These are phyloP conservation scores for Cordyceps sp. DNA, from an alignment of 2,329 filamentous ascomycete genomes.

Conservation along the genomic window DNA sequence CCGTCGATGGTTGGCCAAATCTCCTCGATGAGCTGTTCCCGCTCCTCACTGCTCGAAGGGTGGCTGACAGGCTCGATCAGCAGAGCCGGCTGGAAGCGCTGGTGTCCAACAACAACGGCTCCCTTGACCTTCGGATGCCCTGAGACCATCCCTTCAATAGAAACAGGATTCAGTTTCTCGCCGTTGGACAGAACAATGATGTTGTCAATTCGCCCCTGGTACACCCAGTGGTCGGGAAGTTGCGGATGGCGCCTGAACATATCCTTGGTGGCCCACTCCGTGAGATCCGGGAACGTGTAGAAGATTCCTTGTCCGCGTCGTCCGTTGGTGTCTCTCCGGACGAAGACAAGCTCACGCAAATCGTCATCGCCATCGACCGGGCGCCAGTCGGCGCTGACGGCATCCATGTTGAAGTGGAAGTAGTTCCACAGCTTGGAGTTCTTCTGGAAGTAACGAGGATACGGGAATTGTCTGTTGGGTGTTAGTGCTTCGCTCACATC, in stretches of 20 bases:
- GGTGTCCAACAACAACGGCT: slow-evolving; percentile 23
- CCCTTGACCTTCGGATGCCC: slow-evolving; percentile 11
- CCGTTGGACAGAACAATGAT: slow-evolving; percentile 23
- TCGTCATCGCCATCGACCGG: slow-evolving; percentile 2
- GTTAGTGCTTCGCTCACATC: not conserved
- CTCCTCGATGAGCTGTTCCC: slow-evolving; percentile 17
- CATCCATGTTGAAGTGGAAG: slow-evolving; percentile 23
- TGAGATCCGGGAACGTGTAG: slow-evolving; percentile 18
- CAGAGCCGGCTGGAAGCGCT: slow-evolving; percentile 27
- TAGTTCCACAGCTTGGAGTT: slow-evolving; percentile 23
- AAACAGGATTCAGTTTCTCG: slow-evolving; percentile 23
- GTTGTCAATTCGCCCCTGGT: slow-evolving; percentile 20
- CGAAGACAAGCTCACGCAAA: slow-evolving; percentile 16
- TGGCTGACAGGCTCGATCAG: slow-evolving; percentile 24
- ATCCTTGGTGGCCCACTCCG: slow-evolving; percentile 19
- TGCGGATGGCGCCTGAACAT: slow-evolving; percentile 19
- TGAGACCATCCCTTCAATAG: slow-evolving; percentile 16
- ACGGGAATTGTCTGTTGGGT: slow-evolving; percentile 14
- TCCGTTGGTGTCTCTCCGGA: slow-evolving; percentile 18
- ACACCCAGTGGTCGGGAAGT: slow-evolving; percentile 15
- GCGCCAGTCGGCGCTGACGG: slow-evolving; percentile 24
- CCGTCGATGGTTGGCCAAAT: slow-evolving; percentile 25
- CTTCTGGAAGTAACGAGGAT: slow-evolving; percentile 15
- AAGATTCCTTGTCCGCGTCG: slow-evolving; percentile 16
- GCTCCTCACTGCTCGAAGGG: slow-evolving; percentile 9